Percentiles rank a stretch among this genome's conserved stretches.
phyloP scores from a whole-genome alignment of 2,329 filamentous ascomycete species.

The Diaporthe caulivora region DNA sequence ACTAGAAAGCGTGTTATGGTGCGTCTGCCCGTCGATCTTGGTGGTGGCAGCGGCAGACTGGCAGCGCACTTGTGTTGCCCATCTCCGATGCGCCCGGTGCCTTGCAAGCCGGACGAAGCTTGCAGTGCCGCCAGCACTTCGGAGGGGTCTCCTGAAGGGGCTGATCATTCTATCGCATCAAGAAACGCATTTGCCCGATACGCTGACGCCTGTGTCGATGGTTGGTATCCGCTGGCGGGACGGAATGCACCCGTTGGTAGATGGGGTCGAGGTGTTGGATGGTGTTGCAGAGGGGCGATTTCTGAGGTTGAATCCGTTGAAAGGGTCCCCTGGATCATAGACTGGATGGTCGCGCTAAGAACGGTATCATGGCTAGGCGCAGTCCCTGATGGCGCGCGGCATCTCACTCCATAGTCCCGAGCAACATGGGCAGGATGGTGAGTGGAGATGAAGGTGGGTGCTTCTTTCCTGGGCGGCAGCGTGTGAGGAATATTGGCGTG shows the following conservation, averaged over 20 bases:
- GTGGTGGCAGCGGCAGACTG: slow-evolving; percentile 49
- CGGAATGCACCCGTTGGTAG: neutral
- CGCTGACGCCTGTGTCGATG: neutral
- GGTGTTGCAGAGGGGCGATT: slow-evolving; percentile 5
- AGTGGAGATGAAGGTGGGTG: neutral
- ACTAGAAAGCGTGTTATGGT: slow-evolving; percentile 55
- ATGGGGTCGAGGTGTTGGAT: neutral
- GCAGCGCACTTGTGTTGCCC: slow-evolving; percentile 57
- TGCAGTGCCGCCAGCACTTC: slow-evolving; percentile 55
- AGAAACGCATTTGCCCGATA: slow-evolving; percentile 23
- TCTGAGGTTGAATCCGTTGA: neutral
- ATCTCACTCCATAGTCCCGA: slow-evolving; percentile 1
- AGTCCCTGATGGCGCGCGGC: neutral
- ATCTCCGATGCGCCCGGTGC: slow-evolving; percentile 57
- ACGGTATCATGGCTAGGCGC: slow-evolving; percentile 31
- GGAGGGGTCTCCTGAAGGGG: slow-evolving; percentile 53
- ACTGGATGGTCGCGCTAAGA: slow-evolving; percentile 24
- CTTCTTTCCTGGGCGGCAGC: slow-evolving; percentile 3
- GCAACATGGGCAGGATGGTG: neutral
- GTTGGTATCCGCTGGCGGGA: neutral
- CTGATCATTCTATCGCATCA: slow-evolving; percentile 54
- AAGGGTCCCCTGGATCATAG: slow-evolving; percentile 21
- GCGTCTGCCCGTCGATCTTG: slow-evolving; percentile 34
- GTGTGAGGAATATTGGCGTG: neutral
- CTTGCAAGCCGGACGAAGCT: slow-evolving; percentile 66